Evolutionary conservation across 1,284 basidiomycete genomes (phyloP).

Genomic region (Kwoniella shivajii): DNA sequence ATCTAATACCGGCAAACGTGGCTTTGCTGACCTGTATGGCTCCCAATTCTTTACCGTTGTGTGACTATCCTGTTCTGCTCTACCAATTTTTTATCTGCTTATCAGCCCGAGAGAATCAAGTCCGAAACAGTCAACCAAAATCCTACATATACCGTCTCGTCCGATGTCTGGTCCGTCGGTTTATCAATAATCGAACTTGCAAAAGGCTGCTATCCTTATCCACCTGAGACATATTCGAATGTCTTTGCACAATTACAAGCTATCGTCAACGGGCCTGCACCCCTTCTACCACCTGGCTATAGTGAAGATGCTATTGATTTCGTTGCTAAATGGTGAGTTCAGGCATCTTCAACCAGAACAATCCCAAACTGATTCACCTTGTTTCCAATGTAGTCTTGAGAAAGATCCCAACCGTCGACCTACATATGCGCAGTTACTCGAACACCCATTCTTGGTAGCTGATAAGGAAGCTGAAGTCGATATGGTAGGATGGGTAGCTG

Average conservation of each 20-base stretch:
- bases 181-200: slow-evolving; percentile 93
- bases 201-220: slow-evolving; percentile 91
- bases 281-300: slow-evolving; percentile 69
- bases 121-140: slow-evolving; percentile 85
- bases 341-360: neutral
- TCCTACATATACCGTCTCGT: slow-evolving; percentile 92
- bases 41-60: too few species aligned
- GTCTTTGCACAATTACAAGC: slow-evolving; percentile 95
- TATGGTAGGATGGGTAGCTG: slow-evolving; percentile 77
- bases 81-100: neutral
- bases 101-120: slow-evolving; percentile 89
- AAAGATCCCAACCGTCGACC: slow-evolving; percentile 78
- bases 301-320: slow-evolving; percentile 56
- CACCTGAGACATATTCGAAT: slow-evolving; percentile 96
- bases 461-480: slow-evolving; percentile 67
- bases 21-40: neutral
- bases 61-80: too few species aligned
- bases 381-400: slow-evolving; percentile 60
- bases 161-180: slow-evolving; percentile 98
- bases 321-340: slow-evolving; percentile 57
- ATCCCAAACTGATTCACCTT: neutral
- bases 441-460: slow-evolving; percentile 70
- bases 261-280: slow-evolving; percentile 92
- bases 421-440: slow-evolving; percentile 79
- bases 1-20: neutral